These are phyloP conservation scores for Cordia subcordata DNA, from an alignment of 257 asterid species.

Conservation along the genomic window DNA sequence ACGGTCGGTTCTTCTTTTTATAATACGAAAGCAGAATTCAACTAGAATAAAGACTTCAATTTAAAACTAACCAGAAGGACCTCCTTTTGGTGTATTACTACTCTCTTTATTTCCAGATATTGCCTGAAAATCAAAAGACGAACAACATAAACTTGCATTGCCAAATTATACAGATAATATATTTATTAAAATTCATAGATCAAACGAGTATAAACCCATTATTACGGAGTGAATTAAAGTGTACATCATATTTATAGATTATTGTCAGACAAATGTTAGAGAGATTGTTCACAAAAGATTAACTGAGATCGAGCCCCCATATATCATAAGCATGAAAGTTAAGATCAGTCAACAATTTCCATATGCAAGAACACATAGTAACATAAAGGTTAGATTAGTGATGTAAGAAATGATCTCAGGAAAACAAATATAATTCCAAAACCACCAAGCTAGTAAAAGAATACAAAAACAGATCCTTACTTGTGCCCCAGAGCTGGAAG, in stretches of 20 bases:
- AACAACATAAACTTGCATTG: not conserved
- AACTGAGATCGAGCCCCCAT: too few species aligned
- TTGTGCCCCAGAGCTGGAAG: conserved; percentile 74
- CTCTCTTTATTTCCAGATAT: conserved; percentile 40
- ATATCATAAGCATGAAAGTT: too few species aligned
- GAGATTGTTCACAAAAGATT: too few species aligned
- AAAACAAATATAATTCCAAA: conserved; percentile 2
- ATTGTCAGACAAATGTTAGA: too few species aligned
- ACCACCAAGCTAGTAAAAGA: not conserved
- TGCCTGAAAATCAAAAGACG: conserved; percentile 40
- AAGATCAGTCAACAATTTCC: too few species aligned
- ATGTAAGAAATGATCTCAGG: not conserved
- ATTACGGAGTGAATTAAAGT: not conserved
- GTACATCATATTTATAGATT: too few species aligned
- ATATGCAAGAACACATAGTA: too few species aligned
- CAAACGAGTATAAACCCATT: not conserved
- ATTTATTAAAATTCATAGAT: not conserved
- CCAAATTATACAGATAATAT: not conserved
- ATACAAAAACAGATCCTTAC: conserved; percentile 34
- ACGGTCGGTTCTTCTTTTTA: not conserved
- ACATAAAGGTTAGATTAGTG: too few species aligned
- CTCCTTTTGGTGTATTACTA: conserved; percentile 37
- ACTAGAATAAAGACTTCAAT: not conserved
- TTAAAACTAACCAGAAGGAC: conserved; percentile 55
- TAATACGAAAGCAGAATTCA: too few species aligned